Percentiles rank a stretch among this genome's conserved stretches.
phyloP scores from a whole-genome alignment of 345 rosid species.

The Bruguiera gymnorhiza region DNA sequence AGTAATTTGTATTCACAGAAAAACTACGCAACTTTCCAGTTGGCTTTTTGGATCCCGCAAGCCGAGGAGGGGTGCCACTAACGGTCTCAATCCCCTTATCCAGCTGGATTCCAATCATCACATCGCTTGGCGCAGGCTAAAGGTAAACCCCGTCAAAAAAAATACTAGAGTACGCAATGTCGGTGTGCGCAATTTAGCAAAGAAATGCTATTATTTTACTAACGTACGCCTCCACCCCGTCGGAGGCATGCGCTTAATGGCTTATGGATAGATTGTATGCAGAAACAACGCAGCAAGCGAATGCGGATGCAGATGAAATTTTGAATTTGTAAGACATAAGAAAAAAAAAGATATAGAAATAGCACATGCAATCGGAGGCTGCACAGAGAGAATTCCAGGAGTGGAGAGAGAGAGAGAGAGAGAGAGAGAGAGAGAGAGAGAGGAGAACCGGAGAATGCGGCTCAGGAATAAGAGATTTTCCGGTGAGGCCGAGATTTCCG shows the following conservation, averaged over 20 bases:
- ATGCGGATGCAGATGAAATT: no score
- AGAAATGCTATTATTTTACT: not conserved
- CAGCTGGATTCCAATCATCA: constrained; percentile 60
- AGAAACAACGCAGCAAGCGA: no score
- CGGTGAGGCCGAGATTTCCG: constrained; percentile 52
- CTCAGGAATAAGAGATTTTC: constrained; percentile 64
- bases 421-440: not conserved
- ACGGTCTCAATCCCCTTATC: constrained; percentile 43
- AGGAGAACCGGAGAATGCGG: constrained; percentile 6
- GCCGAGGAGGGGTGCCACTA: constrained; percentile 28
- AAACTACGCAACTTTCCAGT: constrained; percentile 40
- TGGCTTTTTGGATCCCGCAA: constrained; percentile 30
- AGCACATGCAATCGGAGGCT: not conserved
- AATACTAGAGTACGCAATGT: not conserved
- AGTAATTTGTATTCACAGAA: no score
- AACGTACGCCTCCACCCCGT: constrained; percentile 21
- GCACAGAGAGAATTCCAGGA: not conserved
- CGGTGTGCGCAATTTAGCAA: constrained; percentile 16
- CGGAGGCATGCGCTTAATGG: no score
- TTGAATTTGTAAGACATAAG: no score
- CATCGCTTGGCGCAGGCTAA: constrained; percentile 26
- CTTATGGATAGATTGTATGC: no score
- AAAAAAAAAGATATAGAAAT: no score
- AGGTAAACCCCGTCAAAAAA: not conserved
- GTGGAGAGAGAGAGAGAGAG: not conserved